Evolutionary conservation across 768 basidiomycete genomes (phyloP).

Genomic region (Dictyophora rubrovolvata): DNA sequence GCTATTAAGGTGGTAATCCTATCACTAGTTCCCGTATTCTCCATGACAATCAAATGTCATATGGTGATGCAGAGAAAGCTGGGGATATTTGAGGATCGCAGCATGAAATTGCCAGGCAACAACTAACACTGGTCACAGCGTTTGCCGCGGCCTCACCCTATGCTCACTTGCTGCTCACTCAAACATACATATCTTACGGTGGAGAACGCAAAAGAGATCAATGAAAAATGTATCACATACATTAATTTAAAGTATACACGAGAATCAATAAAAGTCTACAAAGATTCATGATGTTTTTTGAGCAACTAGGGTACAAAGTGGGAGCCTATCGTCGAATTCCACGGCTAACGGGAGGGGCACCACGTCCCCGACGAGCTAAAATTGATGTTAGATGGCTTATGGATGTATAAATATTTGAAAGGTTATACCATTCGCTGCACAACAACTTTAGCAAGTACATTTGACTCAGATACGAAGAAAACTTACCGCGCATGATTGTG

Average conservation of each 20-base stretch:
- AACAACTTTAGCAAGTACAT: slow-evolving; percentile 13
- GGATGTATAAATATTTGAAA: neutral
- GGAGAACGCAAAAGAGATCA: neutral
- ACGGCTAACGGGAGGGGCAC: slow-evolving; percentile 54
- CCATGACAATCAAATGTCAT: neutral
- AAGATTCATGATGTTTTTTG: neutral
- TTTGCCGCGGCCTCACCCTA: too few relatives aligned
- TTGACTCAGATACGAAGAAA: slow-evolving; percentile 2
- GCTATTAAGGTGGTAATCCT: slow-evolving; percentile 2
- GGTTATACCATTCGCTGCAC: slow-evolving; percentile 63
- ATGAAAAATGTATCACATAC: neutral
- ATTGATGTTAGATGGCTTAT: slow-evolving; percentile 12
- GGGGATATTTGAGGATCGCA: neutral
- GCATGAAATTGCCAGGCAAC: neutral
- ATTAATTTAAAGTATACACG: neutral
- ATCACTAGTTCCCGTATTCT: neutral
- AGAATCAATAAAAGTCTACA: neutral
- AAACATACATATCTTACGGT: too few relatives aligned
- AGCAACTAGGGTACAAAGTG: neutral
- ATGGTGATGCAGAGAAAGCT: neutral
- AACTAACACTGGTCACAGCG: neutral
- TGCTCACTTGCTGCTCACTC: too few relatives aligned
- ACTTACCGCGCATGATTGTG: slow-evolving; percentile 93
- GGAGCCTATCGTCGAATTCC: slow-evolving; percentile 67
- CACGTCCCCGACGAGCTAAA: slow-evolving; percentile 79